A percentile compares a stretch with the other conserved stretches of the same genome.
Conservation (phyloP, 2,329 filamentous ascomycete species). For the Calonectria henricotiae region DNA sequence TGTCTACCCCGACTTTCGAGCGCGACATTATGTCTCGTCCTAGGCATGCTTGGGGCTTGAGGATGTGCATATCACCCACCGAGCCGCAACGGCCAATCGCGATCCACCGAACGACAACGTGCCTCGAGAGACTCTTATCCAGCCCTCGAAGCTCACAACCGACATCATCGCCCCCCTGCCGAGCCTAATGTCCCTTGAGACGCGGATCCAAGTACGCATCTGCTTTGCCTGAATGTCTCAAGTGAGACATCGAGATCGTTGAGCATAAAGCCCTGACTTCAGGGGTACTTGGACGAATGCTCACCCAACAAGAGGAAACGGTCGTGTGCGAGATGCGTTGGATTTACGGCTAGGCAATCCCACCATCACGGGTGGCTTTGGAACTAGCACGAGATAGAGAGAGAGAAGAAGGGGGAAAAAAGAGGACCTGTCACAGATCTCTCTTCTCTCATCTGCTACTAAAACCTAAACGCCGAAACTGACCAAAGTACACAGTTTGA, state of each 20-base stretch:
- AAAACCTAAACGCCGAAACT: constrained; percentile 18
- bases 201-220: constrained; percentile 25
- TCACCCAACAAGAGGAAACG: constrained; percentile 16
- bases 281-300: constrained; percentile 3
- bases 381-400: constrained; percentile 19
- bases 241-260: constrained; percentile 40
- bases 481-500: constrained; percentile 16
- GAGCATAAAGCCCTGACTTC: constrained; percentile 4
- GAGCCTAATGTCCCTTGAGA: constrained; percentile 36
- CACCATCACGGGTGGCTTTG: constrained; percentile 18
- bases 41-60: constrained; percentile 38
- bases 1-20: constrained; percentile 51
- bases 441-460: constrained; percentile 32
- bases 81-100: constrained; percentile 46
- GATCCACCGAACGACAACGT: constrained; percentile 47
- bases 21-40: constrained; percentile 42
- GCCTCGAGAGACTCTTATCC: constrained; percentile 40
- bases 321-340: constrained; percentile 20
- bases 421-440: constrained; percentile 22
- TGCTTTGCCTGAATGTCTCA: constrained; percentile 23
- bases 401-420: neutral
- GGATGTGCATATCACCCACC: constrained; percentile 42
- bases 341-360: constrained; percentile 8
- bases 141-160: constrained; percentile 40
- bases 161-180: constrained; percentile 28